A percentile compares a stretch with the other conserved stretches of the same genome.
These are phyloP conservation scores for Penicillium angulare DNA, from an alignment of 495 filamentous ascomycete genomes.

Conservation along the genomic window DNA sequence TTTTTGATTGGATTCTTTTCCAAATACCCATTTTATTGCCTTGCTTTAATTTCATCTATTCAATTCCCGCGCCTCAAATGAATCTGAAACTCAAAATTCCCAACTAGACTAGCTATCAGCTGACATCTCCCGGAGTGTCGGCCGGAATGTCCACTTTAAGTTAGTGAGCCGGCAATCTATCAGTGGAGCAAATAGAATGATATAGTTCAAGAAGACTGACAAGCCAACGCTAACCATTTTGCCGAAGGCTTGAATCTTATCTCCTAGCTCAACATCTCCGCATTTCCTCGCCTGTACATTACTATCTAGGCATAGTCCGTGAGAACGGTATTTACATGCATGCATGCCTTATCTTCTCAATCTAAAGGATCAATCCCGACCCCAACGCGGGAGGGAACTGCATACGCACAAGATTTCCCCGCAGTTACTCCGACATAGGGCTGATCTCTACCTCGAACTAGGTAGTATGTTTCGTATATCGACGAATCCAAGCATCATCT, in stretches of 20 bases:
- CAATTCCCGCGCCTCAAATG: background rate
- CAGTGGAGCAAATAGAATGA: background rate
- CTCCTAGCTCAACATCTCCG: background rate
- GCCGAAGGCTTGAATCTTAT: background rate
- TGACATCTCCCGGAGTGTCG: background rate
- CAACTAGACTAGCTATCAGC: too few species aligned
- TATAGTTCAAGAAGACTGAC: background rate
- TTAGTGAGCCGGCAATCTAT: background rate
- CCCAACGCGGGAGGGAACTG: too few species aligned
- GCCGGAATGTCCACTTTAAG: background rate
- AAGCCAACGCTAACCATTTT: background rate
- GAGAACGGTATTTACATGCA: too few species aligned
- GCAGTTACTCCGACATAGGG: too few species aligned
- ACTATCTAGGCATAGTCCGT: too few species aligned
- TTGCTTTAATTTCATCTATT: background rate
- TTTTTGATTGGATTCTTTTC: too few species aligned
- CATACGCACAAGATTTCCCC: too few species aligned
- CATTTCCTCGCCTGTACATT: background rate
- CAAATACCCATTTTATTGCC: conserved; percentile 1
- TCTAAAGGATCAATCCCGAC: too few species aligned
- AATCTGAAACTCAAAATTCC: background rate
- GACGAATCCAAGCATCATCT: conserved; percentile 10
- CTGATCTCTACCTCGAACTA: too few species aligned
- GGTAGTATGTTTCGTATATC: background rate
- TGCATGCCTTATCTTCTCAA: too few species aligned